A percentile compares a stretch with the other conserved stretches of the same genome.
Conservation (phyloP, 768 basidiomycete genomes). For the Xerocomus spinulosus region DNA sequence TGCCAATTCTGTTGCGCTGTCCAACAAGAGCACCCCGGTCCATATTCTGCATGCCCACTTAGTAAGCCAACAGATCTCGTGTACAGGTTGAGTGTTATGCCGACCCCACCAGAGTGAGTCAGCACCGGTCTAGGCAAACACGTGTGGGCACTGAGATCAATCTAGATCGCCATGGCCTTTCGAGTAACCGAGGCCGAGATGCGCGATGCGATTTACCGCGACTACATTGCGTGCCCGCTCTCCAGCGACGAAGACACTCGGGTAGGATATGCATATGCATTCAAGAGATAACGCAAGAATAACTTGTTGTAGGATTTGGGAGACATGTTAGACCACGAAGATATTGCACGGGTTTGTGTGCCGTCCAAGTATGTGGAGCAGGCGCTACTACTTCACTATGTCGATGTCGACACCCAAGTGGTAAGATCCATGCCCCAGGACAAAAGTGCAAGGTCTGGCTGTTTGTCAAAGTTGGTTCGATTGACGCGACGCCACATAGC, state of each 20-base stretch:
- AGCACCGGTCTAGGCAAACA: not conserved
- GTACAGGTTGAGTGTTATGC: constrained; percentile 2
- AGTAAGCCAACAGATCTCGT: not conserved
- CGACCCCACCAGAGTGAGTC: not conserved
- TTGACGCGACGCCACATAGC: not conserved
- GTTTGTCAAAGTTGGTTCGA: not conserved
- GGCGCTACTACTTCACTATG: not conserved
- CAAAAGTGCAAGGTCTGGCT: not conserved
- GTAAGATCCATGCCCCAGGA: not conserved
- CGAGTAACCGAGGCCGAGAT: not conserved
- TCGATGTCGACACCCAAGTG: not conserved
- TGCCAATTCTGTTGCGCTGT: not conserved
- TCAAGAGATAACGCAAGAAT: not conserved
- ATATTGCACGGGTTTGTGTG: constrained; percentile 35
- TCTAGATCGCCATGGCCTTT: constrained; percentile 15
- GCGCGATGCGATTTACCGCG: constrained; percentile 8
- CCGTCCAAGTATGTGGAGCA: not conserved
- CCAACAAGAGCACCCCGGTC: constrained; percentile 16
- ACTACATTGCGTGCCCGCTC: constrained; percentile 5
- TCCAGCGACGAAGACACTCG: not conserved
- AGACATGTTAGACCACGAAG: constrained; percentile 35
- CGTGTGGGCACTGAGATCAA: not conserved
- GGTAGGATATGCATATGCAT: not conserved
- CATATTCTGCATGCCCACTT: not conserved
- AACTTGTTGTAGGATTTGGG: not conserved